Evolutionary conservation across 306 rosid species (phyloP), one percentile per base, ranked within the genome.

Genomic region (Nissolia schottii): DNA sequence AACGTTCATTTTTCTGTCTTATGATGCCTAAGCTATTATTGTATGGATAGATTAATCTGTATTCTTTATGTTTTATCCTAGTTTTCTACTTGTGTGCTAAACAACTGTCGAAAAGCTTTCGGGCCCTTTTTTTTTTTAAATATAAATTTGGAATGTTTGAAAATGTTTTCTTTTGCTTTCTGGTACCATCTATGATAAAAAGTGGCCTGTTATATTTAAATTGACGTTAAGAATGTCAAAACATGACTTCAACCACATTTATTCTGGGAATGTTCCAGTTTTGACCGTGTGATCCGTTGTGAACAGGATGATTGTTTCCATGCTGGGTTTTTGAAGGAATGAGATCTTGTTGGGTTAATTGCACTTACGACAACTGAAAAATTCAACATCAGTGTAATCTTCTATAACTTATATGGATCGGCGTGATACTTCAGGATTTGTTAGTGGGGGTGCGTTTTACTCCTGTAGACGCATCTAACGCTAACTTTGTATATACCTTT

Each of bases 391-490:
- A 20, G 67, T 43, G 82, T 68, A 80, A 63, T 78, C 61, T 71
- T 72, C 74, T 74, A 80, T 64, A 67, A 67, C 43, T 45, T 37
- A 75, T 73, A 95, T 95, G 99, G 99, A 95, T 81, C 89, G 99
- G 2, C 88, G 87, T 1, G 99, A 95, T 84, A 95, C 99, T 31
- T 95, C 99, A 0, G 99, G 97, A 76, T 95, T 95, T 85, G 99
- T 95, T 41, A 95, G 99, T 9, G 99, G 99, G 83, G 99, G 96
- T 69, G 90, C 80, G 74, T 77, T 75, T 48, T 61, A 54, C 85
- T 65, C 77, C 65, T 74, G 51, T 73, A 16, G 82, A 86, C 68
- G 46, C 85, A 70, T 82, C 90, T 91, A 77, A 86, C 85, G 56
- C 59, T 86, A 78, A 75, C 77, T 76, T 79, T 81, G 88, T 92